Evolutionary conservation across 768 basidiomycete genomes (phyloP).

Genomic region (Chalciporus chontae): DNA sequence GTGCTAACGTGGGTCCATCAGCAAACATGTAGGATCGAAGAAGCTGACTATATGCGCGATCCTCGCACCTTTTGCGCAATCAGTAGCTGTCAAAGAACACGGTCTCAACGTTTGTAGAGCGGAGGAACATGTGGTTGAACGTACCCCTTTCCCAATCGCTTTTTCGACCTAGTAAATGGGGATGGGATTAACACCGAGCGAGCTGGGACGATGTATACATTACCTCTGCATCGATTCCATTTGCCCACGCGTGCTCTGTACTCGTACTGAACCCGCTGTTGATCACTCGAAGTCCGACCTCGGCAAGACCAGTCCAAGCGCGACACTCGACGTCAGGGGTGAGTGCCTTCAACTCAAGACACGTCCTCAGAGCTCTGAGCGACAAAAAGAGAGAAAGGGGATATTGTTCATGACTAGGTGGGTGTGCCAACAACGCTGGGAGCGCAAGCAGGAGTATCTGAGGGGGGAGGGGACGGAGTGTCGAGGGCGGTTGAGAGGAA

Average conservation of each 20-base stretch:
- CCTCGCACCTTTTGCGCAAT: constrained; percentile 58
- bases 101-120: background rate
- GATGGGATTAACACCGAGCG: background rate
- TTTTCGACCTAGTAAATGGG: constrained; percentile 45
- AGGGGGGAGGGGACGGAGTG: constrained; percentile 35
- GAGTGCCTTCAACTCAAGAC: constrained; percentile 47
- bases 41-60: constrained; percentile 4
- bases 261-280: constrained; percentile 39
- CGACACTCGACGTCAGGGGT: constrained; percentile 62
- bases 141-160: constrained; percentile 66
- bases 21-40: background rate
- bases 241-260: constrained; percentile 41
- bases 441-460: constrained; percentile 56
- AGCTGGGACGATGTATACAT: background rate
- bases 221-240: constrained; percentile 55
- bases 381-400: constrained; percentile 54
- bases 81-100: constrained; percentile 35
- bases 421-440: constrained; percentile 58
- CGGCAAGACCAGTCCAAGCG: constrained; percentile 67
- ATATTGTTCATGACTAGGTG: constrained; percentile 59
- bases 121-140: constrained; percentile 24
- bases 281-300: constrained; percentile 60
- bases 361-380: constrained; percentile 51
- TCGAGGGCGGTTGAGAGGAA: background rate
- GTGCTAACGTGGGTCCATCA: constrained; percentile 40